Percentiles rank a stretch among this genome's conserved stretches.
Evolutionary conservation across 75 land plant genomes (phyloP).

Genomic region (Selaginella tamariscina): DNA sequence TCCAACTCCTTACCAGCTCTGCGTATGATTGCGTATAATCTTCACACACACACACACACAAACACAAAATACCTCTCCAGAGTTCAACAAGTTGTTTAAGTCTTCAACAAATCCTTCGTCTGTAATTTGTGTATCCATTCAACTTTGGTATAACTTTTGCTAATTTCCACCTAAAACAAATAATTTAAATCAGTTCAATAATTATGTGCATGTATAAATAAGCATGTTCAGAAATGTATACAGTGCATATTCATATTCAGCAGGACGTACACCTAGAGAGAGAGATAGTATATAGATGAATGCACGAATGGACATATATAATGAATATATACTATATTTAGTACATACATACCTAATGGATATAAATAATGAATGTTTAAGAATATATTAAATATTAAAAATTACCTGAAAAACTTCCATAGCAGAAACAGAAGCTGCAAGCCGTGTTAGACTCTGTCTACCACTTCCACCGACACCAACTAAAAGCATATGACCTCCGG

Average conservation of each 20-base stretch:
- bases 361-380: too few species aligned
- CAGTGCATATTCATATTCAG: too few species aligned
- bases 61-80: constrained; percentile 26
- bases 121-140: constrained; percentile 37
- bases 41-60: neutral
- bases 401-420: constrained; percentile 37
- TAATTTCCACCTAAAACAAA: constrained; percentile 27
- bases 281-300: too few species aligned
- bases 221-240: too few species aligned
- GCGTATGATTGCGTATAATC: constrained; percentile 15
- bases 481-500: constrained; percentile 36
- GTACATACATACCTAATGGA: too few species aligned
- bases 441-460: constrained; percentile 31
- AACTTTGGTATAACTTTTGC: constrained; percentile 28
- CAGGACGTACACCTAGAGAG: too few species aligned
- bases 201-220: too few species aligned
- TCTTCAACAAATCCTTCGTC: constrained; percentile 40
- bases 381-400: too few species aligned
- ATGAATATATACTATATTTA: too few species aligned
- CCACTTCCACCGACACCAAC: constrained; percentile 39
- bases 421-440: constrained; percentile 27
- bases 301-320: too few species aligned
- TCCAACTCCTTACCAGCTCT: constrained; percentile 21
- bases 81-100: constrained; percentile 31
- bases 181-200: too few species aligned